Conservation (phyloP, 2,329 filamentous ascomycete genomes). For the Phyllosticta paracitricarpa region DNA sequence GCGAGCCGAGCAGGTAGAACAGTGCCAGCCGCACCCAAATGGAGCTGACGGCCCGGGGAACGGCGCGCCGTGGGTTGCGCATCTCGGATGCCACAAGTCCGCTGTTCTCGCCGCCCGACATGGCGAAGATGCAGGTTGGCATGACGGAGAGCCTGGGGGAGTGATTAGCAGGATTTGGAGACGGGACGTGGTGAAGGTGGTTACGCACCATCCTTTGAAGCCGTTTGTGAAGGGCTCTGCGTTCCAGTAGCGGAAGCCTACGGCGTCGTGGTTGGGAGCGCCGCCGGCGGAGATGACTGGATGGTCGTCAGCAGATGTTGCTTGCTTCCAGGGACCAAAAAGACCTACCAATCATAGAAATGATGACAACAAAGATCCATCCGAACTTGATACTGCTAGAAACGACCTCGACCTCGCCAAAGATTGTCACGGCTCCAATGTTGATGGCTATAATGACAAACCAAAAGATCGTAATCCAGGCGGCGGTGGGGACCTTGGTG, state of each 20-base stretch:
- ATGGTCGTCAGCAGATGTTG: neutral
- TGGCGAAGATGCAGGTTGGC: conserved; percentile 29
- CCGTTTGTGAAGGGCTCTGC: conserved; percentile 32
- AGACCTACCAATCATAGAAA: conserved; percentile 26
- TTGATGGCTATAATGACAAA: conserved; percentile 32
- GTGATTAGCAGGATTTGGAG: neutral
- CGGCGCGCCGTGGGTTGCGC: conserved; percentile 32
- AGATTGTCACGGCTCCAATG: conserved; percentile 33
- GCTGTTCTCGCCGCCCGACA: conserved; percentile 34
- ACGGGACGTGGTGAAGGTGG: neutral
- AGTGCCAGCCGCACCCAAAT: conserved; percentile 38
- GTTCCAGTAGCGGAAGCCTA: conserved; percentile 40
- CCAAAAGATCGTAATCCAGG: conserved; percentile 37
- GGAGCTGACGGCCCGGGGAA: conserved; percentile 36
- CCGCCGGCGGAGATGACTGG: conserved; percentile 36
- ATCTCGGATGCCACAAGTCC: conserved; percentile 37
- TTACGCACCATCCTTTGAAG: conserved; percentile 31
- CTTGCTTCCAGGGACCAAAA: no score
- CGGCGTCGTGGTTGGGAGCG: conserved; percentile 27
- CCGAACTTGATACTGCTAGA: conserved; percentile 35
- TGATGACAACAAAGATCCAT: conserved; percentile 41
- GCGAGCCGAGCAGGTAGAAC: conserved; percentile 37
- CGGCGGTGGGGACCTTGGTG: conserved; percentile 31
- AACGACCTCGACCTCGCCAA: conserved; percentile 38
- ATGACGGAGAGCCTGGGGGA: conserved; percentile 20